These are phyloP conservation scores for Cenococcum geophilum DNA, from an alignment of 495 filamentous ascomycete genomes.

Conservation along the genomic window DNA sequence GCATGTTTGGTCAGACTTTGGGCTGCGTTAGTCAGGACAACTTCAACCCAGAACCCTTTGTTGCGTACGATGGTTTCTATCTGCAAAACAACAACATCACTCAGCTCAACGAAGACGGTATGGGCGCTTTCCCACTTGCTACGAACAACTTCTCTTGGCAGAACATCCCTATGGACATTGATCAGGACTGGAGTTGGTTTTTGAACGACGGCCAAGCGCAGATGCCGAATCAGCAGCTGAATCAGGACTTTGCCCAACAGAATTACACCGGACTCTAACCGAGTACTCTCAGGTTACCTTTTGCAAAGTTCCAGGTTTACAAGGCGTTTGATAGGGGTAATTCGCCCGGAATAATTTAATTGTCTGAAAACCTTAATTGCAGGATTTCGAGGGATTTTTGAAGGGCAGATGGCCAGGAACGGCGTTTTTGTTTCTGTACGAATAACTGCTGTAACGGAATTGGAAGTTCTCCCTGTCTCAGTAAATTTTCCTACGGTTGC, in stretches of 20 bases:
- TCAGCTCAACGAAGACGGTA: constrained; percentile 25
- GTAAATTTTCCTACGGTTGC: no score
- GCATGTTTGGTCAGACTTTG: constrained; percentile 11
- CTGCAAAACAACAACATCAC: constrained; percentile 17
- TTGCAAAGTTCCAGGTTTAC: no score
- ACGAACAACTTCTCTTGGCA: constrained; percentile 28
- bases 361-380: no score
- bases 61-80: constrained; percentile 34
- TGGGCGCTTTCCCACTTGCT: constrained; percentile 25
- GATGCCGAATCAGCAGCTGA: not conserved
- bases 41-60: constrained; percentile 24
- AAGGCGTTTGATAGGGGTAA: no score
- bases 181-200: constrained; percentile 39
- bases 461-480: no score
- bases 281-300: not conserved
- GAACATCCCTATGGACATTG: constrained; percentile 35
- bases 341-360: no score
- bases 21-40: constrained; percentile 1
- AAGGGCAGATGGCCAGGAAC: no score
- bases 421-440: no score
- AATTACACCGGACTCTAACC: not conserved
- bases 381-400: no score
- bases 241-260: not conserved
- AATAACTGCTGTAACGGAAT: no score
- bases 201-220: constrained; percentile 19